These are phyloP conservation scores for Mucor lusitanicus DNA, from an alignment of 371 early-diverging fungal genomes.

Conservation along the genomic window DNA sequence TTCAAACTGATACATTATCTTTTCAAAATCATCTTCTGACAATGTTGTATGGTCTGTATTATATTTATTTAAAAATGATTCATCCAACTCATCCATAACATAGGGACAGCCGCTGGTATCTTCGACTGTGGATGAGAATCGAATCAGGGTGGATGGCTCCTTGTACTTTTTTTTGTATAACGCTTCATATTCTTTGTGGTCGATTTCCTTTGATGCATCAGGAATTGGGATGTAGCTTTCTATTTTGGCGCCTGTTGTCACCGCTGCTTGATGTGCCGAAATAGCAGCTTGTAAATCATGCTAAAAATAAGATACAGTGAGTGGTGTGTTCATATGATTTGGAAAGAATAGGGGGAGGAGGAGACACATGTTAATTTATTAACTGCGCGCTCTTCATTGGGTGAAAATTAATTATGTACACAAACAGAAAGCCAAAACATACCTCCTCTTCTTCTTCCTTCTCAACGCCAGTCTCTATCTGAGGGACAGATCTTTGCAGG, in stretches of 20 bases:
- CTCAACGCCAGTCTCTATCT: conserved; percentile 88
- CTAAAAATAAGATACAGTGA: conserved; percentile 47
- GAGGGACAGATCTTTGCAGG: conserved; percentile 62
- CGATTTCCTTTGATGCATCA: conserved; percentile 74
- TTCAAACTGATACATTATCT: conserved; percentile 80
- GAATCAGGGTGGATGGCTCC: conserved; percentile 79
- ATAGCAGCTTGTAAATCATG: conserved; percentile 96
- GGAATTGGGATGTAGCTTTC: conserved; percentile 89
- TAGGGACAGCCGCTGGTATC: conserved; percentile 83
- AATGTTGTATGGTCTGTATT: conserved; percentile 49
- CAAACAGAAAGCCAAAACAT: conserved; percentile 3
- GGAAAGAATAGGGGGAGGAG: neutral
- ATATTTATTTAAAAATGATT: conserved; percentile 63
- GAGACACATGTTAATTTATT: neutral
- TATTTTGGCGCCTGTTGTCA: conserved; percentile 56
- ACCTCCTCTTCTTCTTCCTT: conserved; percentile 90
- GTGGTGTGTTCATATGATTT: conserved; percentile 2
- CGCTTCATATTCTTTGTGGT: conserved; percentile 56
- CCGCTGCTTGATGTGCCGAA: conserved; percentile 74
- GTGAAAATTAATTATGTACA: conserved; percentile 3
- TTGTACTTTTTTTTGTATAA: conserved; percentile 71
- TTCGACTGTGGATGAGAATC: conserved; percentile 89
- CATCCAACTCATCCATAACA: conserved; percentile 87
- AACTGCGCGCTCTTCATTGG: neutral
- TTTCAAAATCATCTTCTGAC: conserved; percentile 78